Conservation (phyloP, 352 stramenopile genomes). For the Phytophthora sp. region DNA sequence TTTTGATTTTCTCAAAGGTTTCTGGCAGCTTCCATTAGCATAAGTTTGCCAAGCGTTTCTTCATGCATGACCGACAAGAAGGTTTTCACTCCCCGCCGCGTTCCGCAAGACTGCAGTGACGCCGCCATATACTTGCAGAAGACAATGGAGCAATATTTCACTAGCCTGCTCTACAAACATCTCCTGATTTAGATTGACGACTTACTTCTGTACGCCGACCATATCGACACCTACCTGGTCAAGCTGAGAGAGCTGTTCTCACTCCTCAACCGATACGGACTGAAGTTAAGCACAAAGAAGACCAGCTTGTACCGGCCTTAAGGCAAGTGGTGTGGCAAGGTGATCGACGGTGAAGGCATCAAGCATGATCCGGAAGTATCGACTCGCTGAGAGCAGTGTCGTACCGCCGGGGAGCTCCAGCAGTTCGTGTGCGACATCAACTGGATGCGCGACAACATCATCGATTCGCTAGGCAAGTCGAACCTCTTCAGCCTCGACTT, state of each 20-base stretch:
- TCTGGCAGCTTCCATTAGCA: slow-evolving; percentile 13
- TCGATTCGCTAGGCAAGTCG: neutral
- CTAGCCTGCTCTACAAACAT: slow-evolving; percentile 8
- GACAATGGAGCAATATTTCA: slow-evolving; percentile 17
- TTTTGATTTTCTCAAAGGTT: slow-evolving; percentile 19
- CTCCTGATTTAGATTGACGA: slow-evolving; percentile 15
- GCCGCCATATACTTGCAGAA: slow-evolving; percentile 13
- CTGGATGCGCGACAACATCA: neutral
- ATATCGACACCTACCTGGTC: slow-evolving; percentile 27
- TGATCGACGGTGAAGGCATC: neutral
- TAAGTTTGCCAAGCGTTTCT: slow-evolving; percentile 10
- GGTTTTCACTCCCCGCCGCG: slow-evolving; percentile 25
- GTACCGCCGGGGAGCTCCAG: neutral
- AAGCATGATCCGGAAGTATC: neutral
- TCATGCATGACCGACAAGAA: slow-evolving; percentile 35
- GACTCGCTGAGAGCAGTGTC: neutral
- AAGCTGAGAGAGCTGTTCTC: slow-evolving; percentile 28
- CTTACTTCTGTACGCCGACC: slow-evolving; percentile 28
- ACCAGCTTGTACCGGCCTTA: neutral
- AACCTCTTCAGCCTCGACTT: neutral
- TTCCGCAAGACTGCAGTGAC: slow-evolving; percentile 21
- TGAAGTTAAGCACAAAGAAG: neutral
- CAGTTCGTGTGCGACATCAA: neutral
- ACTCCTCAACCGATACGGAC: slow-evolving; percentile 23
- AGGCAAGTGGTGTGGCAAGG: neutral